Conservation (phyloP, 2,329 filamentous ascomycete genomes). For the Lojkania enalia region DNA sequence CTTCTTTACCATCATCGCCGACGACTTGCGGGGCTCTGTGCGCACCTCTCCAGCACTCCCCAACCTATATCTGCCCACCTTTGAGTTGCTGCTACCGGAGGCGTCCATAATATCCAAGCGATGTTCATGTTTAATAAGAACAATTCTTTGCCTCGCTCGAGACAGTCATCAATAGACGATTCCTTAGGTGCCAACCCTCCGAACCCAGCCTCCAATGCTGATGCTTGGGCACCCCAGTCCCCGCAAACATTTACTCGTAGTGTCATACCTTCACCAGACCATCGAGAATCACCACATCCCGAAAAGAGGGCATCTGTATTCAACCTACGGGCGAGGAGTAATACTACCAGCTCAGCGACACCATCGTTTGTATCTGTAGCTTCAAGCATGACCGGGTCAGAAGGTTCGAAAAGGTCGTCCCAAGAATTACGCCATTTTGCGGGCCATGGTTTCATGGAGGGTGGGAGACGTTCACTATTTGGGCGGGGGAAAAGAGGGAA, state of each 20-base stretch:
- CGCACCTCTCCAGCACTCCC: slow-evolving; percentile 25
- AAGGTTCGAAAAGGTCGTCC: slow-evolving; percentile 28
- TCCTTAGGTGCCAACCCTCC: slow-evolving; percentile 27
- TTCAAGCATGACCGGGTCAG: slow-evolving; percentile 27
- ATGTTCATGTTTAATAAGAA: slow-evolving; percentile 46
- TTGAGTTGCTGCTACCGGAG: slow-evolving; percentile 12
- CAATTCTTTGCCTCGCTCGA: slow-evolving; percentile 32
- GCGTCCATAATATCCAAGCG: slow-evolving; percentile 16
- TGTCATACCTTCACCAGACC: slow-evolving; percentile 38
- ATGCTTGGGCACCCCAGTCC: slow-evolving; percentile 30
- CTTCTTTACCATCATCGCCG: slow-evolving; percentile 22
- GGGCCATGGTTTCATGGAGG: slow-evolving; percentile 29
- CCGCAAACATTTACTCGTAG: slow-evolving; percentile 28
- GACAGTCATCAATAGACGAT: slow-evolving; percentile 38
- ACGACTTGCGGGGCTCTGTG: slow-evolving; percentile 33
- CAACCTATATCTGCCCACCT: slow-evolving; percentile 24
- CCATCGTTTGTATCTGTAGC: slow-evolving; percentile 32
- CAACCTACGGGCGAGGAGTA: slow-evolving; percentile 42
- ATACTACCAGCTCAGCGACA: slow-evolving; percentile 40
- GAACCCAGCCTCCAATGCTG: slow-evolving; percentile 25
- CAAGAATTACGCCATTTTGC: slow-evolving; percentile 26
- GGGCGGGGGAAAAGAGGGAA: slow-evolving; percentile 39
- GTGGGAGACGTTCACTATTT: slow-evolving; percentile 36
- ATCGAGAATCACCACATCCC: slow-evolving; percentile 21
- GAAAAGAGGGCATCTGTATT: slow-evolving; percentile 42